phyloP scores from a whole-genome alignment of 2,329 filamentous ascomycete species.

The Botrytis porri region DNA sequence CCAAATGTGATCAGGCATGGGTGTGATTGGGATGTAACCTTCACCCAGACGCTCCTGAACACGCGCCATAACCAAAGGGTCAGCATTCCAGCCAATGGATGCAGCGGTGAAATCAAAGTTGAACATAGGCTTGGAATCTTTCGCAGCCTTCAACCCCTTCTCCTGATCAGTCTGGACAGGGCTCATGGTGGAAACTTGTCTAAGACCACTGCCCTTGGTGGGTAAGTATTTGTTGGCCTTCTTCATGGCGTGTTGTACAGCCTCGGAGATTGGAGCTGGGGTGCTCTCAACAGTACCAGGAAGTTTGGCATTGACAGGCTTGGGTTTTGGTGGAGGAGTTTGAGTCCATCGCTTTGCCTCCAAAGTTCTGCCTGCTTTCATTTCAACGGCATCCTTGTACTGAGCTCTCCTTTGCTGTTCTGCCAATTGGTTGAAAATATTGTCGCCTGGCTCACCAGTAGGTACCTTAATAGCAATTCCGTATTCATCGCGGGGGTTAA shows the following conservation, averaged over 20 bases:
- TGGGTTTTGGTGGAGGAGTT: slow-evolving; percentile 20
- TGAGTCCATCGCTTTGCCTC: slow-evolving; percentile 22
- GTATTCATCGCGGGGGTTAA: not conserved
- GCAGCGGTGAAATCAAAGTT: not conserved
- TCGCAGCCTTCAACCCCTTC: not conserved
- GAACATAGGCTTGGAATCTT: not conserved
- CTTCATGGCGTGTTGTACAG: slow-evolving; percentile 11
- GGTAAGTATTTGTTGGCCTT: slow-evolving; percentile 21
- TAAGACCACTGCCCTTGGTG: slow-evolving; percentile 20
- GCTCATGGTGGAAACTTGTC: slow-evolving; percentile 22
- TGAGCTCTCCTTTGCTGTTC: slow-evolving; percentile 10
- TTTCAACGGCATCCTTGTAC: not conserved
- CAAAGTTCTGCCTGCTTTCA: slow-evolving; percentile 3
- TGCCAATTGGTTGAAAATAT: slow-evolving; percentile 4
- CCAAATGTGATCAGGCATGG: slow-evolving; percentile 10
- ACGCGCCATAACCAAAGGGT: not conserved
- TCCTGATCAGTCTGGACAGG: slow-evolving; percentile 19
- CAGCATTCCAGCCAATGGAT: not conserved
- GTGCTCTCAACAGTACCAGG: slow-evolving; percentile 9
- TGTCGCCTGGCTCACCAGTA: not conserved
- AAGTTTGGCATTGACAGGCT: slow-evolving; percentile 22
- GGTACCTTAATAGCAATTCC: not conserved
- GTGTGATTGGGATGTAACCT: slow-evolving; percentile 6
- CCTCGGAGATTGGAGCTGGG: slow-evolving; percentile 1
- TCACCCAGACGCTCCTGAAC: not conserved